A percentile compares a stretch with the other conserved stretches of the same genome.
These are phyloP conservation scores for Starmerella stellata DNA, from an alignment of 805 yeast genomes.

Conservation along the genomic window DNA sequence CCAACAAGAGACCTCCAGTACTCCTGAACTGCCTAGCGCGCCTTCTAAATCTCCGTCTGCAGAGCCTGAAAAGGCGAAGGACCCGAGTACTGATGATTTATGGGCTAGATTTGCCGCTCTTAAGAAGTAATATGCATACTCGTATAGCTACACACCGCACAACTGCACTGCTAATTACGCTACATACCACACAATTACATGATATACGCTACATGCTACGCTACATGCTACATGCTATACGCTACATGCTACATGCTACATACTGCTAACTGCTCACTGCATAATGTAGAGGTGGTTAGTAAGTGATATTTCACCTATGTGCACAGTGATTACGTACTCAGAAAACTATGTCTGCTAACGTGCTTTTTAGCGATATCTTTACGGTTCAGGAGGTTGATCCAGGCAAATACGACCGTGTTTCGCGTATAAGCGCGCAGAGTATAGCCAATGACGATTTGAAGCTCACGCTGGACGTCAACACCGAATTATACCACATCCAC, in stretches of 20 bases:
- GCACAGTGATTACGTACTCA: neutral
- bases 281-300: no score
- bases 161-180: no score
- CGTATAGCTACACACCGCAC: no score
- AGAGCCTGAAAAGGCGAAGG: conserved; percentile 1
- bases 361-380: conserved; percentile 80
- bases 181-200: no score
- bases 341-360: conserved; percentile 28
- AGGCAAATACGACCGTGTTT: conserved; percentile 80
- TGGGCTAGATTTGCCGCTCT: conserved; percentile 18
- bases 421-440: conserved; percentile 75
- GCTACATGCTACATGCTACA: no score
- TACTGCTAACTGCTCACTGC: no score
- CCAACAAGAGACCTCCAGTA: neutral
- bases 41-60: no score
- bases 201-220: no score
- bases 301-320: no score
- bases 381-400: conserved; percentile 66
- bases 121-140: conserved; percentile 7
- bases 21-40: no score
- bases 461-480: conserved; percentile 73
- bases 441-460: conserved; percentile 64
- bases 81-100: conserved; percentile 12
- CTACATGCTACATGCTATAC: no score
- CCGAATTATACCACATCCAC: conserved; percentile 76